These are phyloP conservation scores for Melastoma malabathricum DNA, from an alignment of 345 rosid genomes.

Conservation along the genomic window DNA sequence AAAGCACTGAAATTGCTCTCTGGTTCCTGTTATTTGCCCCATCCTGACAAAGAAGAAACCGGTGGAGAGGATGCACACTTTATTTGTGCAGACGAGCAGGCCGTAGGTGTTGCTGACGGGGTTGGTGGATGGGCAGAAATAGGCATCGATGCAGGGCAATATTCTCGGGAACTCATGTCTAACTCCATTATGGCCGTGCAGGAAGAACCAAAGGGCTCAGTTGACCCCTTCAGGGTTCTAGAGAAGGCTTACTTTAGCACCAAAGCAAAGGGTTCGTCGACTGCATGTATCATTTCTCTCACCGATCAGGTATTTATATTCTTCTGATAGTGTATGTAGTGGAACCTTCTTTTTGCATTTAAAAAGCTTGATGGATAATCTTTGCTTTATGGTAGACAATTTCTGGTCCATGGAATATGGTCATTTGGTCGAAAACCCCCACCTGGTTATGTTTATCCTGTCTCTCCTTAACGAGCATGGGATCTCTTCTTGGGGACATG, in stretches of 20 bases:
- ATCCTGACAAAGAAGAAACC: constrained; percentile 96
- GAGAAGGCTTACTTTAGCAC: constrained; percentile 89
- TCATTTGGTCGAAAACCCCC: no score
- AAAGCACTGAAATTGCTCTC: constrained; percentile 64
- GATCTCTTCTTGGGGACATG: no score
- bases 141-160: constrained; percentile 75
- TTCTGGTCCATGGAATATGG: no score
- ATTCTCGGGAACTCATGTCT: constrained; percentile 91
- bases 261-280: constrained; percentile 81
- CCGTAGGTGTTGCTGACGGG: constrained; percentile 92
- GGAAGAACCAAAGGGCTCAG: constrained; percentile 78
- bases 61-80: constrained; percentile 99
- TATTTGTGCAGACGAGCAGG: constrained; percentile 70
- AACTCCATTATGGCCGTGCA: constrained; percentile 64
- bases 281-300: constrained; percentile 91
- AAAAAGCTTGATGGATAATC: no score
- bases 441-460: no score
- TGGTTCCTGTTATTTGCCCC: constrained; percentile 84
- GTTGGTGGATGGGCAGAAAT: constrained; percentile 98
- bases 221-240: constrained; percentile 78
- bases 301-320: constrained; percentile 42
- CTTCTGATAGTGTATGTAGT: no score
- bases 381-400: no score
- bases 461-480: no score
- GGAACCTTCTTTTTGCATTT: no score